phyloP scores from a whole-genome alignment of 116 monocot species.

The Iris pallida region DNA sequence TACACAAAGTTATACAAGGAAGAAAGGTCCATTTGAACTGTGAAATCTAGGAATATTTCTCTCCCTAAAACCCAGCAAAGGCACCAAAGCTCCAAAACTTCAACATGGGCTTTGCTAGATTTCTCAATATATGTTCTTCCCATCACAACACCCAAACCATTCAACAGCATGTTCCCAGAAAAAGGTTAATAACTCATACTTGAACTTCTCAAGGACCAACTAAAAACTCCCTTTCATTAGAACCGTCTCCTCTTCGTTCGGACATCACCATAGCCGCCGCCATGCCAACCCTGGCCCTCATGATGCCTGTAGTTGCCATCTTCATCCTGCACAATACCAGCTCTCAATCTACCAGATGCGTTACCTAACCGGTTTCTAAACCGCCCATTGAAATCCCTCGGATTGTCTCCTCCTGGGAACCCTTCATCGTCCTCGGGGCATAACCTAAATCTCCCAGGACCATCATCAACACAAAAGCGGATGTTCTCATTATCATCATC shows the following conservation, averaged over 20 bases:
- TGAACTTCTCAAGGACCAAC: too few species aligned
- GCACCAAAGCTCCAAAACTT: too few species aligned
- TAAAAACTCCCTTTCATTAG: too few species aligned
- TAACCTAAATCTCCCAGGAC: neutral
- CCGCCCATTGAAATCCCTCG: constrained; percentile 1
- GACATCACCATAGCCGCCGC: constrained; percentile 2
- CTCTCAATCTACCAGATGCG: constrained; percentile 5
- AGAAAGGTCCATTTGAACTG: too few species aligned
- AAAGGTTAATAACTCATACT: too few species aligned
- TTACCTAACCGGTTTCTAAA: constrained; percentile 12
- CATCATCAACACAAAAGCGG: constrained; percentile 13
- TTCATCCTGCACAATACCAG: constrained; percentile 12
- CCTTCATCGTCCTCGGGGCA: constrained; percentile 4
- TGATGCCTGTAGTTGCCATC: constrained; percentile 10
- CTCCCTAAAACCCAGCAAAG: too few species aligned
- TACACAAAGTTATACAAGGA: too few species aligned
- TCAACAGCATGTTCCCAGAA: too few species aligned
- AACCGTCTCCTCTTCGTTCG: constrained; percentile 21
- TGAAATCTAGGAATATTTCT: too few species aligned
- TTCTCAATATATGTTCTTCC: too few species aligned
- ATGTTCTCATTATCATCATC: constrained; percentile 2
- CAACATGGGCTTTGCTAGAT: too few species aligned
- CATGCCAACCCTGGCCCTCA: constrained; percentile 16
- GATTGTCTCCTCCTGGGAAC: neutral
- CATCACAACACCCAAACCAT: too few species aligned